Evolutionary conservation across 495 filamentous ascomycete genomes (phyloP), one percentile per base, ranked within the genome.

Genomic region (Hypoxylon lenormandii): DNA sequence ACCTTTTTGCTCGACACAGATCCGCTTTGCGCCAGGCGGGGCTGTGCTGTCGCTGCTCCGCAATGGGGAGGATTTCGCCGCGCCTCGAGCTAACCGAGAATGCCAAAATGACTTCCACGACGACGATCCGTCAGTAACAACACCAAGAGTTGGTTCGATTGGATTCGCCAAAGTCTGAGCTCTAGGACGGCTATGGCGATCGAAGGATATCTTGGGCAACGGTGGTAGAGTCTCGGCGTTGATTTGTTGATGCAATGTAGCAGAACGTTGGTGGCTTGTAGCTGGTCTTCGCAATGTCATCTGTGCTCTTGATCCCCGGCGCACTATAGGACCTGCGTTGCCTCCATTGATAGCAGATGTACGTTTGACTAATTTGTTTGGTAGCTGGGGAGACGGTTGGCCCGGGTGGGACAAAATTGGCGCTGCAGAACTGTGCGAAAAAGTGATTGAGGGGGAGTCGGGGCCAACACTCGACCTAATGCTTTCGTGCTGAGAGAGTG

Each of bases 361-460:
- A 57, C 94, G 88, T 80, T 97, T 98, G 28, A 97, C 89, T 21
- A 97, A 81, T 79, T 96, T 97, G 78, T 97, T 97, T 13, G 91
- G 88, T 38, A 83, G 71, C 61, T 84, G 74, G 60, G 85, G 80
- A 57, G 86, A 78, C 47, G 79, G 76, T 12, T 83, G 76, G 54
- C 74, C 65, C 45, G 65, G 37, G 36, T 74, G 69, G 13, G 82
- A 70, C 22, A 91, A 73, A 23, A 91, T 90, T 37, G 90, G 89
- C 43, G 86, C 89, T 6, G 83, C 84, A 21, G 91, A 92, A 23
- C 85, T 87, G 80, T 90, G 87, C 50, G 90, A 92, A 58, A 89
- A 88, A 8, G 88, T 86, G 19, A 92, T 81, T 2, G 89, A 88
- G 13, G 87, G 83, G n/a, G 90, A 91, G 33, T 86, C 84, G 0